Evolutionary conservation across 2,329 filamentous ascomycete species (phyloP), one percentile per base, ranked within the genome.

Genomic region (Aspergillus sp.): DNA sequence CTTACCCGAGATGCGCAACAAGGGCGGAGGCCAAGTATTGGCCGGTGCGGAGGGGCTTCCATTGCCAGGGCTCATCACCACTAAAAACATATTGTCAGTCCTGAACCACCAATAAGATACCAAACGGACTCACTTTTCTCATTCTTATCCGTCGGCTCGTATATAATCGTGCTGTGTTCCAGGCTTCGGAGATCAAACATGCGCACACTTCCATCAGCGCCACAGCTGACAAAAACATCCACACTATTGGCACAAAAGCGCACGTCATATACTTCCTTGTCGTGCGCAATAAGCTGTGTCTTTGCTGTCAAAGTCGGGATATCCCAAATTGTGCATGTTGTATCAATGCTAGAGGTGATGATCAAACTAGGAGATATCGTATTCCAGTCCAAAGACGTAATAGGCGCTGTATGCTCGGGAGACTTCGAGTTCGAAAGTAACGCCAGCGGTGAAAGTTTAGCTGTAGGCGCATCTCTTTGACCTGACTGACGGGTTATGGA

Each of bases 241-340:
- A 96, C 91, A 67, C 92, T 97, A 66, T 96, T 95, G 48, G 95
- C 95, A 77, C 95, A 99, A 77, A 99, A 99, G 18, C 95, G 88
- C 48, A 99, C 95, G 72, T 99, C 95, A 69, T 96, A 99, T 5
- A 99, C 95, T 76, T 99, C 95, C 76, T 98, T 98, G 78, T 99
- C 95, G 74, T 99, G 95, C 18, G 95, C 95, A 75, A 99, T 99
- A 45, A 99, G 81, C 74, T 99, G 95, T 2, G 95, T 99, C 78
- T 99, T 99, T 52, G 95, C 95, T 0, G 95, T 99, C 61, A 99
- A 81, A 1, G 95, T 97, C 3, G 95, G 95, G 55, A 99, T 99
- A 73, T 99, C 95, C 95, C 95, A 99, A 64, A 99, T 99, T 4
- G 95, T 99, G 77, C 95, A 99, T 5, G 95, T 99, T 1, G 95